Base-by-base conservation (phyloP, 352 stramenopile species). In the Globisporangium irregulare region DNA sequence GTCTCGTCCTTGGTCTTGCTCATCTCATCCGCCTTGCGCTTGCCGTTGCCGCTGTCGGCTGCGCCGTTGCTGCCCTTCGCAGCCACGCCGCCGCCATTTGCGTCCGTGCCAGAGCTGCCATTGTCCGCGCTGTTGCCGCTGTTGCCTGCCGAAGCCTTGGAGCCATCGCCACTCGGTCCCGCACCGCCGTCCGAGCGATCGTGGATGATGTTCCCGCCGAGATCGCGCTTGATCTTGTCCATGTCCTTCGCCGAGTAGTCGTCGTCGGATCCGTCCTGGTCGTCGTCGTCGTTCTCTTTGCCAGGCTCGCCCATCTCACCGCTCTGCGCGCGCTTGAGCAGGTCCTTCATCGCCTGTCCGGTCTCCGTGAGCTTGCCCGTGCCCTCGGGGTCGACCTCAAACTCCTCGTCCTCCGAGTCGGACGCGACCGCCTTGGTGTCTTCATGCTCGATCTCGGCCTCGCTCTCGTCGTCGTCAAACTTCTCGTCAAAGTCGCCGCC, bases 401-500 rank as follows among this genome's bases (percentile, higher is more conserved):
- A 88, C 71, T 94, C 86, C 32, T 92, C 84, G 65, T 91, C 79
- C 7, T 94, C 84, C 71, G 82, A 92, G 59, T 92, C 82, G 0
- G 84, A 94, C 65, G 84, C 71, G 9, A 91, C 53, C n/a, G 72
- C 82, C 67, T 86, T 79, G 25, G 78, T 69, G 55, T 92, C 81
- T 22, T 92, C 80, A 22, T 91, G 79, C 25, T 93, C 76, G 56
- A 95, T 92, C 76, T 94, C 87, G 3, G 80, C 76, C n/a, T 93
- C 86, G 48, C 87, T 93, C 65, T 95, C 87, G 50, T 95, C 87
- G 50, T 95, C 87, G 70, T 93, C 85, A 63, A 95, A 94, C 65
- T 93, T 93, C 70, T 94, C 87, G 27, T 93, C 86, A 77, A 95
- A 93, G 74, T 95, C 87, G 29, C 86, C 87, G 56, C 87, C 87